A percentile compares a stretch with the other conserved stretches of the same genome.
Conservation (phyloP, 768 basidiomycete species). For the Lactifluus subvellereus region DNA sequence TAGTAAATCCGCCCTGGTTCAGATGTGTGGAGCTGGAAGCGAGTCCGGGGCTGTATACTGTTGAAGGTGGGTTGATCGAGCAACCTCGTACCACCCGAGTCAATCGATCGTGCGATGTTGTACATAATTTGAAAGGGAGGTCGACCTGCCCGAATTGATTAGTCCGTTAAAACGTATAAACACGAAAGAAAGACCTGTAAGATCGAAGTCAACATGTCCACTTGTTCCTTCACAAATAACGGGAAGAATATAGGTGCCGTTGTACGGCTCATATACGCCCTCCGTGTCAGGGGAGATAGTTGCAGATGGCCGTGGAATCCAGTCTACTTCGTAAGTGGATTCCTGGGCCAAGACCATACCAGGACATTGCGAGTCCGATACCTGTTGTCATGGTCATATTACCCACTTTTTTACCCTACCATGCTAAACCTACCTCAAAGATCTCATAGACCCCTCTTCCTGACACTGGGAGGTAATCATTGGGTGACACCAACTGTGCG, state of each 20-base stretch:
- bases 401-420: neutral
- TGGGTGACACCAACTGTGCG: constrained; percentile 50
- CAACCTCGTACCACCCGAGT: constrained; percentile 61
- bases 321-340: constrained; percentile 63
- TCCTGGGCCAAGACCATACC: constrained; percentile 60
- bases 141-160: constrained; percentile 45
- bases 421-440: constrained; percentile 39
- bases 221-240: constrained; percentile 78
- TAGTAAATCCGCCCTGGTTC: constrained; percentile 80
- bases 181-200: constrained; percentile 47
- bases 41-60: constrained; percentile 73
- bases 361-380: constrained; percentile 80
- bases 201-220: constrained; percentile 78
- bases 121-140: constrained; percentile 95
- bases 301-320: constrained; percentile 75
- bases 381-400: constrained; percentile 37
- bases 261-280: constrained; percentile 53
- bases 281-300: constrained; percentile 54
- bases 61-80: constrained; percentile 76
- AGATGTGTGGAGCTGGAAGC: constrained; percentile 76
- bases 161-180: neutral
- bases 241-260: constrained; percentile 68
- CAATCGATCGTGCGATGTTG: constrained; percentile 67
- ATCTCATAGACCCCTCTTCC: constrained; percentile 75
- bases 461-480: constrained; percentile 68